Conservation (phyloP, 768 basidiomycete species). For the Favolaschia claudopus region DNA sequence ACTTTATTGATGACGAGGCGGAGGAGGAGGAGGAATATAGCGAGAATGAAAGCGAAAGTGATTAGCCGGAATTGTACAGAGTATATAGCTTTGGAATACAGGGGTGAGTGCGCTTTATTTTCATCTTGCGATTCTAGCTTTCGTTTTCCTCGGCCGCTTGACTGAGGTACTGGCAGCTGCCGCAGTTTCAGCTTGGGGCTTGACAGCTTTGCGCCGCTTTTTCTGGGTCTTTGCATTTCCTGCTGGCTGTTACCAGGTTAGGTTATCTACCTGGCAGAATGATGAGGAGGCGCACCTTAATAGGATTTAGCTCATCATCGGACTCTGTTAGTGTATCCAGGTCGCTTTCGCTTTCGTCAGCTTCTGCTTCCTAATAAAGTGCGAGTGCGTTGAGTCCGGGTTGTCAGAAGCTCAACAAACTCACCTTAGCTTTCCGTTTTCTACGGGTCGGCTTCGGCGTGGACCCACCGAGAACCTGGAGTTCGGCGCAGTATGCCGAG, state of each 20-base stretch:
- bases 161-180: too few species aligned
- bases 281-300: conserved; percentile 6
- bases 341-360: conserved; percentile 28
- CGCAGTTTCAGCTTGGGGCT: conserved; percentile 4
- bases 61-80: conserved; percentile 52
- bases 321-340: conserved; percentile 31
- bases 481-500: conserved; percentile 72
- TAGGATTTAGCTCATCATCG: conserved; percentile 17
- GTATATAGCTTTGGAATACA: conserved; percentile 20
- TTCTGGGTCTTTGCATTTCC: conserved; percentile 17
- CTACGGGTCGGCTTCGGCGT: conserved; percentile 10
- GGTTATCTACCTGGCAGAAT: conserved; percentile 13
- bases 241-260: conserved; percentile 13
- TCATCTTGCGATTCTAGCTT: conserved; percentile 23
- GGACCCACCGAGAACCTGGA: conserved; percentile 53
- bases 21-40: conserved; percentile 51
- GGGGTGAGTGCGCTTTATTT: neutral
- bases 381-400: conserved; percentile 1
- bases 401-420: conserved; percentile 2
- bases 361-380: conserved; percentile 18
- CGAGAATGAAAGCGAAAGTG: conserved; percentile 63
- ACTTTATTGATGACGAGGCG: conserved; percentile 70
- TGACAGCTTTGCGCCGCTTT: conserved; percentile 5
- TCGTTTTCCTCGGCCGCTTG: conserved; percentile 3
- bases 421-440: conserved; percentile 27